phyloP scores from a whole-genome alignment of 2,329 filamentous ascomycete species.

The Monilinia fructicola region DNA sequence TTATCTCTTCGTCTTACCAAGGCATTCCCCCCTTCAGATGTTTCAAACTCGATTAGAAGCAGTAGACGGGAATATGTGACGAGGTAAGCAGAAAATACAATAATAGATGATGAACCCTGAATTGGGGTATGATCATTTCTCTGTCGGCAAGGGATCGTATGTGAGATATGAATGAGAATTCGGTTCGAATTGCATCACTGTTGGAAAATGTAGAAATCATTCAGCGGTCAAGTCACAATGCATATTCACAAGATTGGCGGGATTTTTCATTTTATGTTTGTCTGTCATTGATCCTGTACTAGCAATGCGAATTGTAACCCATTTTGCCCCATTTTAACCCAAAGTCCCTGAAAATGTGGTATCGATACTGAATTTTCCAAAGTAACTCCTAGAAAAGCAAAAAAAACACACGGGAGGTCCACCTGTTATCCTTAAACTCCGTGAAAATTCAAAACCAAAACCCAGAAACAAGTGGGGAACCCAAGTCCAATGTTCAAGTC shows the following conservation, averaged over 20 bases:
- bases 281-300: constrained; percentile 14
- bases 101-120: too few species aligned
- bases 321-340: constrained; percentile 1
- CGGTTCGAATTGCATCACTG: neutral
- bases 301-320: constrained; percentile 1
- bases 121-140: too few species aligned
- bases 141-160: too few species aligned
- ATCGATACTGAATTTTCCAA: constrained; percentile 19
- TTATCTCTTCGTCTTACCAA: too few species aligned
- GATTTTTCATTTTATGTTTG: neutral
- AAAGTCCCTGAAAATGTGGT: constrained; percentile 6
- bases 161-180: neutral
- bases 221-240: neutral
- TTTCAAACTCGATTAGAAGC: too few species aligned
- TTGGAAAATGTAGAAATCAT: neutral
- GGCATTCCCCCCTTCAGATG: too few species aligned
- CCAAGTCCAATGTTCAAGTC: neutral
- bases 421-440: neutral
- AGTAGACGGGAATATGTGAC: too few species aligned
- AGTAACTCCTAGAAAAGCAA: constrained; percentile 3
- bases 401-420: neutral
- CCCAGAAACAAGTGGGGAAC: neutral
- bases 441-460: neutral
- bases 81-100: too few species aligned
- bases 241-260: neutral